Percentiles rank a stretch among this genome's conserved stretches.
These are phyloP conservation scores for Chimonanthus salicifolius DNA, from an alignment of 164 flowering plant genomes.

Conservation along the genomic window DNA sequence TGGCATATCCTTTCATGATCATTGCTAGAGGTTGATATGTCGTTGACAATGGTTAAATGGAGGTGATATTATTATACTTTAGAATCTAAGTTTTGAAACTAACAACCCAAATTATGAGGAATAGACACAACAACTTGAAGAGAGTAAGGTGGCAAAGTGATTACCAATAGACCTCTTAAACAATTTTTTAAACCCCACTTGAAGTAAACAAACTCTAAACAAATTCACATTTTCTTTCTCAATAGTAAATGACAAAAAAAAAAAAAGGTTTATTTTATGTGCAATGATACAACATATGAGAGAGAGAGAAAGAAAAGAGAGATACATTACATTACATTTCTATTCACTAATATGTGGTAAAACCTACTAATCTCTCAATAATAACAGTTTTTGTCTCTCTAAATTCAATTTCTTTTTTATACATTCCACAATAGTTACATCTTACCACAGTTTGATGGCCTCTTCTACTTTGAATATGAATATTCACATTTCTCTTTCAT, in stretches of 20 bases:
- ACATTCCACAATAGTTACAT: conserved; percentile 19
- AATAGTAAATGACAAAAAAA: background rate
- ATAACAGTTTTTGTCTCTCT: conserved; percentile 9
- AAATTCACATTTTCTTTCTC: background rate
- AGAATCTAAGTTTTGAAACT: background rate
- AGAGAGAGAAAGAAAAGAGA: conserved; percentile 4
- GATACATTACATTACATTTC: background rate
- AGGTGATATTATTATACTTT: background rate
- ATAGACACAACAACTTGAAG: background rate
- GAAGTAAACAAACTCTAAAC: conserved; percentile 3
- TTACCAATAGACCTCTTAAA: background rate
- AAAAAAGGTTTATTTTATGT: background rate
- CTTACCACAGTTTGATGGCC: conserved; percentile 18
- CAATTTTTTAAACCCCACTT: conserved; percentile 3
- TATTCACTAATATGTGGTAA: background rate
- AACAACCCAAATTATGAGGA: conserved; percentile 6
- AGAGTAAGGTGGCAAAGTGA: background rate
- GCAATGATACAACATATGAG: background rate
- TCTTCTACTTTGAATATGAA: conserved; percentile 3
- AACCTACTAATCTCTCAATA: background rate
- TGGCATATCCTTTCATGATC: background rate
- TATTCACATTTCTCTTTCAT: conserved; percentile 27
- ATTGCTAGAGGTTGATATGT: background rate
- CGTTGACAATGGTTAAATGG: background rate
- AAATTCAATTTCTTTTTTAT: conserved; percentile 17